phyloP scores from a whole-genome alignment of 2,329 filamentous ascomycete species.

The Huntiella savannae region DNA sequence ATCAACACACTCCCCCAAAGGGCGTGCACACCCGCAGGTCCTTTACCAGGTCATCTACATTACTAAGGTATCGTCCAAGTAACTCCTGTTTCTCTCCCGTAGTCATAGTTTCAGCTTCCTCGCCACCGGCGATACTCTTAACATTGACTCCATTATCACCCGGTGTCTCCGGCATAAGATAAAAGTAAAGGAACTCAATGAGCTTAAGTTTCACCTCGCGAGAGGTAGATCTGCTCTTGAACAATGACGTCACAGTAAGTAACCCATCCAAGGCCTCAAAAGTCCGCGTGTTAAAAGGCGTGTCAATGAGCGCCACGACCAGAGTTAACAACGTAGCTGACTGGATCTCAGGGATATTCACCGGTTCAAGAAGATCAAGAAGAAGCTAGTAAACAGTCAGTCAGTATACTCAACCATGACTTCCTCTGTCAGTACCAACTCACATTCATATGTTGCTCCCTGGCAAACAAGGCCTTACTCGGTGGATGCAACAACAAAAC shows the following conservation, averaged over 20 bases:
- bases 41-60: conserved; percentile 67
- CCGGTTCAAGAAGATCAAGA: conserved; percentile 80
- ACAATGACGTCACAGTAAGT: conserved; percentile 75
- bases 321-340: conserved; percentile 77
- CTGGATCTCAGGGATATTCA: conserved; percentile 82
- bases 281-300: conserved; percentile 70
- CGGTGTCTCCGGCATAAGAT: conserved; percentile 80
- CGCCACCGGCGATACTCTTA: conserved; percentile 18
- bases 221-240: conserved; percentile 71
- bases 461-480: conserved; percentile 67
- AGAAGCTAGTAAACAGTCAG: conserved; percentile 39
- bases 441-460: conserved; percentile 89
- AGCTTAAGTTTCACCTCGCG: conserved; percentile 86
- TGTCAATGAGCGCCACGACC: conserved; percentile 72
- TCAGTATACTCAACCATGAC: conserved; percentile 1
- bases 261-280: conserved; percentile 88
- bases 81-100: conserved; percentile 70
- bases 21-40: conserved; percentile 65
- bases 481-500: conserved; percentile 75
- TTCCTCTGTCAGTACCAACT: conserved; percentile 15
- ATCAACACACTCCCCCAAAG: conserved; percentile 36
- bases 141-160: conserved; percentile 29
- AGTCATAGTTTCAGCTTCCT: conserved; percentile 33
- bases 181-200: conserved; percentile 97
- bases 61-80: conserved; percentile 58